phyloP scores from a whole-genome alignment of 2,329 filamentous ascomycete species.

The Moelleriella libera region DNA sequence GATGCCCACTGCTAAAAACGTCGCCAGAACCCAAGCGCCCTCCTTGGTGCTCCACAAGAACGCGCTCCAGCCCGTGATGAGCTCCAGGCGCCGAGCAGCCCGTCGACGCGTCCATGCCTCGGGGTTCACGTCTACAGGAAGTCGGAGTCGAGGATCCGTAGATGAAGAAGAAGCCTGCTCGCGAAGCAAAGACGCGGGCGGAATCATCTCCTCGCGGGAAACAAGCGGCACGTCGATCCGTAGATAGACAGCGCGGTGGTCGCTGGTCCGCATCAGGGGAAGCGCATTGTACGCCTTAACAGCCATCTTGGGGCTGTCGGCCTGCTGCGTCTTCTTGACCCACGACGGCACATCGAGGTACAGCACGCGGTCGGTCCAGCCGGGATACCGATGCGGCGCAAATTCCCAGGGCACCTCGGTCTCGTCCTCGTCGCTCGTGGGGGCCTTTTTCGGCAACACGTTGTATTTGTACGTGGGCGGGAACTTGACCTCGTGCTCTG shows the following conservation, averaged over 20 bases:
- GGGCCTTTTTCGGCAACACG: constrained; percentile 13
- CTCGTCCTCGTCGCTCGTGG: constrained; percentile 12
- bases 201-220: constrained; percentile 21
- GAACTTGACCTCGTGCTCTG: constrained; percentile 62
- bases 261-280: constrained; percentile 67
- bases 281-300: constrained; percentile 61
- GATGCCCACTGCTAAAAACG: constrained; percentile 24
- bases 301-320: constrained; percentile 19
- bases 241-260: constrained; percentile 75
- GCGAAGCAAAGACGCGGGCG: constrained; percentile 11
- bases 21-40: constrained; percentile 30
- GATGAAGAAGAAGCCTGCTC: constrained; percentile 1
- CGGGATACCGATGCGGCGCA: constrained; percentile 72
- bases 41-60: constrained; percentile 39
- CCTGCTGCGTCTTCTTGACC: constrained; percentile 22
- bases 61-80: constrained; percentile 38
- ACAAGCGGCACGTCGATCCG: constrained; percentile 52
- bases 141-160: constrained; percentile 25
- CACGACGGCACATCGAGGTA: constrained; percentile 52
- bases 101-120: constrained; percentile 38
- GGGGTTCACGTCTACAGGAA: constrained; percentile 38
- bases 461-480: constrained; percentile 91
- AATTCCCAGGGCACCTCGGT: constrained; percentile 48
- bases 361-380: constrained; percentile 86
- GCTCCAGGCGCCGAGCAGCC: constrained; percentile 29